phyloP scores from a whole-genome alignment of 768 basidiomycete species.

The Mrakia frigida region DNA sequence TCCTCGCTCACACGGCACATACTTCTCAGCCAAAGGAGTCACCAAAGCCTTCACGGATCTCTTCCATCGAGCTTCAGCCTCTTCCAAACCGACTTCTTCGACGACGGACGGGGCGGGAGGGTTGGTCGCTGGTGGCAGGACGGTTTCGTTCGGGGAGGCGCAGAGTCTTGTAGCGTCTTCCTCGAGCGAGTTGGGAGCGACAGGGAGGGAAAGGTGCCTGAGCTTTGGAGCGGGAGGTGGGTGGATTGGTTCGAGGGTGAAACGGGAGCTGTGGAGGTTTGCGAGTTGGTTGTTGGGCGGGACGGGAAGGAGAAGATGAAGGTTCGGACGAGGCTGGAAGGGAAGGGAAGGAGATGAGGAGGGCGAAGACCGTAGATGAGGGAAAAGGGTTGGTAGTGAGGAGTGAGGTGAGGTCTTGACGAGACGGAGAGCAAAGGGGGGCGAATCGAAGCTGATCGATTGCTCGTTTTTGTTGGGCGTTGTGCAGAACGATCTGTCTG shows the following conservation, averaged over 20 bases:
- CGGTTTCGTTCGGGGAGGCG: not conserved
- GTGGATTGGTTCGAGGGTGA: not conserved
- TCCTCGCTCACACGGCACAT: not conserved
- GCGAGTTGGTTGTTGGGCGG: not conserved
- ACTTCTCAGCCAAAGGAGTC: not conserved
- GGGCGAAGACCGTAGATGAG: not conserved
- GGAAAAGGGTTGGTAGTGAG: not conserved
- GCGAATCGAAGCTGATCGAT: not conserved
- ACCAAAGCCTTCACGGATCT: slow-evolving; percentile 9
- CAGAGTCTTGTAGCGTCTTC: no score
- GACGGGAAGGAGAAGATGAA: not conserved
- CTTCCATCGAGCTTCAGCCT: not conserved
- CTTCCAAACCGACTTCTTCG: not conserved
- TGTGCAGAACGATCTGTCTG: not conserved
- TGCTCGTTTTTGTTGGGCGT: not conserved
- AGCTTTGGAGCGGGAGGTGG: not conserved
- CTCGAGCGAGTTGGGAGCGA: no score
- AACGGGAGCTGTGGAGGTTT: not conserved
- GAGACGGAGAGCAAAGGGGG: not conserved
- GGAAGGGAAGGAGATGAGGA: not conserved
- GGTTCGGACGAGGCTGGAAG: not conserved
- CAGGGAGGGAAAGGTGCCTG: not conserved
- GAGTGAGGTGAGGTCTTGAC: not conserved
- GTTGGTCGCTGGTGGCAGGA: not conserved
- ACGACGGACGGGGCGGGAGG: not conserved